phyloP scores from a whole-genome alignment of 768 basidiomycete species.

The Leucogyrophana mollusca region DNA sequence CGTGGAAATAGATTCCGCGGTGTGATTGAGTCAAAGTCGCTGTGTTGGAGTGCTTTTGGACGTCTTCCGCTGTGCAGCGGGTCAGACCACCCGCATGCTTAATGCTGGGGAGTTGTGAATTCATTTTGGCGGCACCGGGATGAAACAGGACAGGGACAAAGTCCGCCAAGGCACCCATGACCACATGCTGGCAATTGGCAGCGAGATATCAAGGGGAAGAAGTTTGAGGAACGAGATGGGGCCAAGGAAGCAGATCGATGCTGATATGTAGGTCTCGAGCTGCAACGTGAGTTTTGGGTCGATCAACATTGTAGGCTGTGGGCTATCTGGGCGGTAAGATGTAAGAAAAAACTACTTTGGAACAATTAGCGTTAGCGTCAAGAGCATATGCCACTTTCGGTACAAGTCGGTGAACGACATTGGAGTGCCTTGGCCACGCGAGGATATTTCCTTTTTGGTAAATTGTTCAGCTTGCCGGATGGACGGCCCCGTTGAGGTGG shows the following conservation, averaged over 20 bases:
- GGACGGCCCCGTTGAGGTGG: conserved; percentile 11
- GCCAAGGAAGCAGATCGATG: not conserved
- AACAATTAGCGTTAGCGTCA: too few species aligned
- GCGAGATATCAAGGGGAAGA: conserved; percentile 3
- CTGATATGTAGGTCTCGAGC: too few species aligned
- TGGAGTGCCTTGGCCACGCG: conserved; percentile 8
- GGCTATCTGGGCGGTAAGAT: not conserved
- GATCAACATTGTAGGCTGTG: not conserved
- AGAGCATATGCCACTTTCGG: not conserved
- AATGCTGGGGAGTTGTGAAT: not conserved
- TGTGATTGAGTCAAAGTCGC: too few species aligned
- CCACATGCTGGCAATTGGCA: conserved; percentile 1
- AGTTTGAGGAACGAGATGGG: not conserved
- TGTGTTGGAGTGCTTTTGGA: too few species aligned
- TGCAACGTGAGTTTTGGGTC: too few species aligned
- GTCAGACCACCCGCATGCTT: not conserved
- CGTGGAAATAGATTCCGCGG: not conserved
- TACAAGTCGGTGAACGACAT: not conserved
- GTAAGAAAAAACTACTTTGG: too few species aligned
- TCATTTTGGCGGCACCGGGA: not conserved
- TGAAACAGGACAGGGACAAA: not conserved
- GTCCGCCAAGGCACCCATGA: conserved; percentile 4
- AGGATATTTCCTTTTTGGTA: conserved; percentile 12
- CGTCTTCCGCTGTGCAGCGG: too few species aligned
- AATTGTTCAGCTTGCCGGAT: not conserved